Evolutionary conservation across 2,329 filamentous ascomycete species (phyloP).

Genomic region (Colletotrichum australisinense): DNA sequence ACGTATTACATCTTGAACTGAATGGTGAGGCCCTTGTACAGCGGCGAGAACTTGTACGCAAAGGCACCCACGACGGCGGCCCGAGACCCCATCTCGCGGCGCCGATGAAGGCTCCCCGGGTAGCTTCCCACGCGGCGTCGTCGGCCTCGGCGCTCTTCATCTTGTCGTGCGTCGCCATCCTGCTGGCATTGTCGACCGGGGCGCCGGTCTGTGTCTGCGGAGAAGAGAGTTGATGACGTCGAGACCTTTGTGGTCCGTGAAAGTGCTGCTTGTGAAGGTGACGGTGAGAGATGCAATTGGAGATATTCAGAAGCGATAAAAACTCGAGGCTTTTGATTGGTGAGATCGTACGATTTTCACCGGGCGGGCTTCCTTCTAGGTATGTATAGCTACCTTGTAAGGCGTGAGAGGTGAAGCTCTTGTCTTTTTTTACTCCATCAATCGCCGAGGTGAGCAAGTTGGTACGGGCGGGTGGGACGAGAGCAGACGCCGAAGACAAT

Average conservation of each 20-base stretch:
- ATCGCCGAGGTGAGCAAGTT: slow-evolving; percentile 26
- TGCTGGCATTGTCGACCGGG: slow-evolving; percentile 26
- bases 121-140: slow-evolving; percentile 78
- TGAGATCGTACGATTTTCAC: slow-evolving; percentile 29
- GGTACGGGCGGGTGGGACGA: slow-evolving; percentile 16
- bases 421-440: slow-evolving; percentile 20
- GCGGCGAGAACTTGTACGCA: slow-evolving; percentile 73
- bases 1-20: slow-evolving; percentile 80
- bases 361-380: background rate
- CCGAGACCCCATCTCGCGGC: slow-evolving; percentile 80
- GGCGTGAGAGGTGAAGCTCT: slow-evolving; percentile 2
- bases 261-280: background rate
- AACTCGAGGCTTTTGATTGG: slow-evolving; percentile 12
- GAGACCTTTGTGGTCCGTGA: background rate
- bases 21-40: slow-evolving; percentile 78
- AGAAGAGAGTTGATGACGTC: slow-evolving; percentile 24
- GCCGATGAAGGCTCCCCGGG: slow-evolving; percentile 73
- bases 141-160: slow-evolving; percentile 75
- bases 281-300: no score
- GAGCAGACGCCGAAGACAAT: slow-evolving; percentile 28
- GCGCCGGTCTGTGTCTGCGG: background rate
- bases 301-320: background rate
- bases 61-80: slow-evolving; percentile 70
- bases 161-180: slow-evolving; percentile 65
- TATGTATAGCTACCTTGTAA: background rate